phyloP scores from a whole-genome alignment of 1,284 basidiomycete genomes.

The Puccinia coronata region DNA sequence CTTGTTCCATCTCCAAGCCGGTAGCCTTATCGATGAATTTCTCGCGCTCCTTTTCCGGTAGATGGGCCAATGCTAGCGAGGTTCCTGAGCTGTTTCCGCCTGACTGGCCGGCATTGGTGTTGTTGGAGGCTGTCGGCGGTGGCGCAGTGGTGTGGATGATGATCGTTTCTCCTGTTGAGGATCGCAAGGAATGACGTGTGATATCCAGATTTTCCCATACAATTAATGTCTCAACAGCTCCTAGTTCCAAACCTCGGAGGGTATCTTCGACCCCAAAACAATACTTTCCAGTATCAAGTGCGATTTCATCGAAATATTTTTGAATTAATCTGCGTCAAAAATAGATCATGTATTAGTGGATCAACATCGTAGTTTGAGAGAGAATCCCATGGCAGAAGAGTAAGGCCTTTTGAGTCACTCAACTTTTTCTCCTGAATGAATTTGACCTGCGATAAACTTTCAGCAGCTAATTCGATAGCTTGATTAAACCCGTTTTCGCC shows the following conservation, averaged over 20 bases:
- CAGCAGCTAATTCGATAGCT: conserved; percentile 95
- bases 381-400: neutral
- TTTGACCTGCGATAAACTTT: conserved; percentile 96
- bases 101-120: conserved; percentile 59
- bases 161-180: conserved; percentile 84
- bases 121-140: conserved; percentile 62
- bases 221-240: conserved; percentile 93
- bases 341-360: neutral
- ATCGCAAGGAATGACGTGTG: conserved; percentile 78
- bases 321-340: conserved; percentile 69
- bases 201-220: conserved; percentile 98
- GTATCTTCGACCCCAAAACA: conserved; percentile 98
- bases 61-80: conserved; percentile 54
- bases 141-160: conserved; percentile 66
- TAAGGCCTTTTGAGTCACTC: conserved; percentile 30
- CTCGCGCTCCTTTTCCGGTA: conserved; percentile 76
- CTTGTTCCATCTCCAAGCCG: conserved; percentile 90
- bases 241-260: conserved; percentile 92
- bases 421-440: conserved; percentile 96
- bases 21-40: conserved; percentile 95
- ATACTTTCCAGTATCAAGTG: conserved; percentile 93
- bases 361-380: neutral
- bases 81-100: conserved; percentile 49
- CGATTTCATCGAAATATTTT: conserved; percentile 99
- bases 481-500: conserved; percentile 99